A percentile compares a stretch with the other conserved stretches of the same genome.
phyloP scores from a whole-genome alignment of 2,329 filamentous ascomycete genomes.

The Colletotrichum sp. region DNA sequence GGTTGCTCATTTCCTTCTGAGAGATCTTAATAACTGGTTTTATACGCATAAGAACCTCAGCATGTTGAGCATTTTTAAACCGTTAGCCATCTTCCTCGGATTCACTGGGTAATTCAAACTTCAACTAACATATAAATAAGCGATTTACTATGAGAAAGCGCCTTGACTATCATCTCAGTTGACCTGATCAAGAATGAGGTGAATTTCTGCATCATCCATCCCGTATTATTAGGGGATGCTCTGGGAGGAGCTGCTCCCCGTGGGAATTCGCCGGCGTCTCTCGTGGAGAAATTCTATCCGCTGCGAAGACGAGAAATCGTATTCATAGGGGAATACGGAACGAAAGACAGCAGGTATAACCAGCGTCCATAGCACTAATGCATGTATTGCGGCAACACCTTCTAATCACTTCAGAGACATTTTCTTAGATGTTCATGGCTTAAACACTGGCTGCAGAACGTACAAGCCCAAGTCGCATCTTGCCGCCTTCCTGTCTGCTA shows the following conservation, averaged over 20 bases:
- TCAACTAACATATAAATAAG: not conserved
- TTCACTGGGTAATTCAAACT: not conserved
- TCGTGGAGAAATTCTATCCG: accelerated
- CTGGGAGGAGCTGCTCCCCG: accelerated
- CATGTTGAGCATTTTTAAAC: not conserved
- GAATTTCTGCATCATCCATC: not conserved
- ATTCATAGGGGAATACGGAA: accelerated
- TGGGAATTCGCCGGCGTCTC: not conserved
- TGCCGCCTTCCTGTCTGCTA: not conserved
- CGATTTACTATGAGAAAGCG: not conserved
- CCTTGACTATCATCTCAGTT: not conserved
- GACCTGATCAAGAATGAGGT: not conserved
- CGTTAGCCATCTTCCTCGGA: not conserved
- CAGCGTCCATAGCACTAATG: not conserved
- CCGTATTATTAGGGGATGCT: not conserved
- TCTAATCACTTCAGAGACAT: not conserved
- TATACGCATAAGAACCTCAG: not conserved
- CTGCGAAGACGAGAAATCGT: accelerated
- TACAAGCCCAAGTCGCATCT: too few species aligned
- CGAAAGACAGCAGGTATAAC: not conserved
- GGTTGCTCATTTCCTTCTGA: too few species aligned
- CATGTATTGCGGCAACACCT: not conserved
- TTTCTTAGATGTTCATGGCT: not conserved
- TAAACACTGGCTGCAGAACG: too few species aligned
- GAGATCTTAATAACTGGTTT: not conserved